Conservation (phyloP, 2,329 filamentous ascomycete genomes). For the Chaetomiaceae sp. region DNA sequence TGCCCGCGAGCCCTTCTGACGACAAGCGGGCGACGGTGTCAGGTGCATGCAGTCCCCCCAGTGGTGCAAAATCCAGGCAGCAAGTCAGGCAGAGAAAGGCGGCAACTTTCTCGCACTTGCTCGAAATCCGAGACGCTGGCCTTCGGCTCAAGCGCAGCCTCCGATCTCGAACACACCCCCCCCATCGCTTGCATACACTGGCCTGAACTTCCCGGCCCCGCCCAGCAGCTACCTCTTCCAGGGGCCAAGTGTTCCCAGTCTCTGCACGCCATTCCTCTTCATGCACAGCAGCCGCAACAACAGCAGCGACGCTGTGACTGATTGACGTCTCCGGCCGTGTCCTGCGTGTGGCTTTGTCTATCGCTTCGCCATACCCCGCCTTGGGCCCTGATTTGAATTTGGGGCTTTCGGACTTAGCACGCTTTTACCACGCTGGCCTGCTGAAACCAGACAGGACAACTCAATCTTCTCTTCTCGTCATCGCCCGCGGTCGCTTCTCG, state of each 20-base stretch:
- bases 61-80: conserved; percentile 10
- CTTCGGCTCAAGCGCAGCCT: background rate
- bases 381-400: background rate
- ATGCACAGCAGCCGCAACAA: no score
- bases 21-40: background rate
- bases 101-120: conserved; percentile 1
- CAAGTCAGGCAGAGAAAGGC: conserved; percentile 6
- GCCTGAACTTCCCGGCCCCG: no score
- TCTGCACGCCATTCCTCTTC: no score
- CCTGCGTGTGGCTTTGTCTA: background rate
- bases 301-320: no score
- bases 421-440: background rate
- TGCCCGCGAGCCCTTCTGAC: background rate
- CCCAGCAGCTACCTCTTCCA: no score
- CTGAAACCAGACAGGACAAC: background rate
- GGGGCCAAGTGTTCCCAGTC: no score
- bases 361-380: background rate
- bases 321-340: background rate
- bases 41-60: background rate
- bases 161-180: background rate
- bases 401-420: background rate
- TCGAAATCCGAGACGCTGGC: no score
- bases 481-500: no score
- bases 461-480: background rate
- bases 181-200: no score